A percentile compares a stretch with the other conserved stretches of the same genome.
Evolutionary conservation across 495 filamentous ascomycete species (phyloP).

Genomic region (Ascodesmis nigricans): DNA sequence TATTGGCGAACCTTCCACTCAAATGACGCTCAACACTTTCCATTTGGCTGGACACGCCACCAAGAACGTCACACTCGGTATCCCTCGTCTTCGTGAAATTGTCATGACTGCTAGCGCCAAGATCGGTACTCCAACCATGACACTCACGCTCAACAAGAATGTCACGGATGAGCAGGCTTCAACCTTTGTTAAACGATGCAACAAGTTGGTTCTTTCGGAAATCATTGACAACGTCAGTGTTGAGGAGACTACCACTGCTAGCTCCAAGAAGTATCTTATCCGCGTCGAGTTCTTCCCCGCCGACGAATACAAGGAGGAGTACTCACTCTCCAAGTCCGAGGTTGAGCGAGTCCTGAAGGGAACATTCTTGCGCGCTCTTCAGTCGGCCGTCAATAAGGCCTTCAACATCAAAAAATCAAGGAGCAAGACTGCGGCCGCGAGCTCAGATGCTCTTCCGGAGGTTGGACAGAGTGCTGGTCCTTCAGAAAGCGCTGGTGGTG

Average conservation of each 20-base stretch:
- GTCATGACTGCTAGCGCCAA: constrained; percentile 83
- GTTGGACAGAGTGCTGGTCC: constrained; percentile 57
- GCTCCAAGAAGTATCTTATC: constrained; percentile 69
- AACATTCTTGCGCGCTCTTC: constrained; percentile 50
- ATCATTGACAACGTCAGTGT: constrained; percentile 67
- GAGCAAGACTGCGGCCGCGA: constrained; percentile 35
- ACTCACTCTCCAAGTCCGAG: constrained; percentile 57
- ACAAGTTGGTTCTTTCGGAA: constrained; percentile 65
- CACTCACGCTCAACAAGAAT: constrained; percentile 52
- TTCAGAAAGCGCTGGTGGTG: constrained; percentile 34
- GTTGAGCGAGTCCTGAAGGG: constrained; percentile 57
- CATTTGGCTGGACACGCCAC: constrained; percentile 96
- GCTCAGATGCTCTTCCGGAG: constrained; percentile 49
- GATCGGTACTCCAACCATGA: constrained; percentile 87
- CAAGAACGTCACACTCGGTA: constrained; percentile 97
- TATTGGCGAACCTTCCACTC: constrained; percentile 88
- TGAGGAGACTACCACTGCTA: constrained; percentile 46
- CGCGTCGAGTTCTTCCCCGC: constrained; percentile 62
- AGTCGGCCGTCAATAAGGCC: constrained; percentile 44
- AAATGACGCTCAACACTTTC: constrained; percentile 99
- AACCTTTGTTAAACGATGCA: constrained; percentile 77
- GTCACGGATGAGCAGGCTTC: constrained; percentile 45
- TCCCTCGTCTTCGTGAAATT: constrained; percentile 90
- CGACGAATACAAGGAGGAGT: constrained; percentile 61
- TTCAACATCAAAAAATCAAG: constrained; percentile 50